Base-by-base conservation (phyloP, 768 basidiomycete species). In the Termitomyces titanicus region DNA sequence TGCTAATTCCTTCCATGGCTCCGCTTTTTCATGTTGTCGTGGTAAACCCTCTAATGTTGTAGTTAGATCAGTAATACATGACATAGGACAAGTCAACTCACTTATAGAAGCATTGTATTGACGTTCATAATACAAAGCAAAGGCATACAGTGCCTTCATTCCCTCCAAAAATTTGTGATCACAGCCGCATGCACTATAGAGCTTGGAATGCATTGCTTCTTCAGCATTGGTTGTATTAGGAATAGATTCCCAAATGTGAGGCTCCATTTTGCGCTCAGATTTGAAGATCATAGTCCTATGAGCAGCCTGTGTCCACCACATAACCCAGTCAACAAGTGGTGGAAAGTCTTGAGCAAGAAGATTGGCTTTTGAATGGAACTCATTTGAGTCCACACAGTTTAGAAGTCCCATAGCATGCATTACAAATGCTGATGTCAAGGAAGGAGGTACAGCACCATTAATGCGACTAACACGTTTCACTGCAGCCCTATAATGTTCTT, bases 141-240 rank as follows among this genome's bases (percentile, higher is more conserved):
- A 2, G 1, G 39, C 3, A 25, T 53, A 34, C 7, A 53, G 22
- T 10, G 55, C 29, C 0, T 47, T 10, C 3, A 70, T 10, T 0
- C 68, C 72, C 27, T 64, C 62, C 5, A 71, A 45, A 18, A 71
- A 61, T 3, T n/a, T 25, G 38, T 58, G 55, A 31, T 57, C 25
- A 12, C 45, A 51, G 8, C 68, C 70, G 50, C 54, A 58, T 0
- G 61, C 70, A 33, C 45, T 15, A 44, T 73, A 72, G 1, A 74
- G 20, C 47, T 68, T 71, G 59, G 59, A 70, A 52, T 74, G 67
- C 65, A 72, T 67, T 0, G 69, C 56, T 50, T 74, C 72, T 40
- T 71, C 70, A 1, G 73, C 67, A 60, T 74, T 74, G 2, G 65
- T 72, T 1, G 65, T 70, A 1, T 59, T 53, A 0, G 70, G 72